Percentiles rank a stretch among this genome's conserved stretches.
phyloP scores from a whole-genome alignment of 495 filamentous ascomycete species.

The Xylaria castorea region DNA sequence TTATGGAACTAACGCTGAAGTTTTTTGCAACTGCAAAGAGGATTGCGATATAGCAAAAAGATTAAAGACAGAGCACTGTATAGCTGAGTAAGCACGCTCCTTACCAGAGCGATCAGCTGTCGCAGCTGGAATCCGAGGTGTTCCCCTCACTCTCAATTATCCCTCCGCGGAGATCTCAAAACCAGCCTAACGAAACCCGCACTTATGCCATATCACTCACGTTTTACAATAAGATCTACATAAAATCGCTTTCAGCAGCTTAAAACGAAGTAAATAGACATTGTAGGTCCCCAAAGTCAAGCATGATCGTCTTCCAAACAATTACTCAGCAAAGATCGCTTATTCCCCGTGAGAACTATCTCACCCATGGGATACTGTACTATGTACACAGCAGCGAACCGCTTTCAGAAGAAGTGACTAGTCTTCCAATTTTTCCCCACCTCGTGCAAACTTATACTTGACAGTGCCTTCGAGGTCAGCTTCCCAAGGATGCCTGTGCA shows the following conservation, averaged over 20 bases:
- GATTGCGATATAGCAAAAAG: neutral
- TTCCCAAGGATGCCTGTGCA: constrained; percentile 46
- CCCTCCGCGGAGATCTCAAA: neutral
- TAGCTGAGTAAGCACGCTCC: neutral
- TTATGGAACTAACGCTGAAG: neutral
- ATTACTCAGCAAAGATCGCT: neutral
- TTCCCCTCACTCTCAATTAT: neutral
- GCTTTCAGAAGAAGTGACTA: neutral
- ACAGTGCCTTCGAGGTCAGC: neutral
- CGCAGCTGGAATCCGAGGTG: neutral
- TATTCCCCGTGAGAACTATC: neutral
- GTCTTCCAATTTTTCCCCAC: constrained; percentile 12
- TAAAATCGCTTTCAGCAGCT: neutral
- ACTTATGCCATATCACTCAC: neutral
- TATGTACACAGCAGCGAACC: neutral
- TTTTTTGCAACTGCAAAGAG: neutral
- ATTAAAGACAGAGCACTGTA: neutral
- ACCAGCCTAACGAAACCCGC: neutral
- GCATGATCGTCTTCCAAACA: neutral
- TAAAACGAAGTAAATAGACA: neutral
- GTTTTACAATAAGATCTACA: neutral
- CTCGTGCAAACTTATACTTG: constrained; percentile 16
- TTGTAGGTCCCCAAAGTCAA: neutral
- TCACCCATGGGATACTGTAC: neutral
- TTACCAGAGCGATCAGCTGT: too few relatives aligned